Evolutionary conservation across 192 early-diverging fungal genomes (phyloP), one percentile per base, ranked within the genome.

Genomic region (Chytriomyces sp.): DNA sequence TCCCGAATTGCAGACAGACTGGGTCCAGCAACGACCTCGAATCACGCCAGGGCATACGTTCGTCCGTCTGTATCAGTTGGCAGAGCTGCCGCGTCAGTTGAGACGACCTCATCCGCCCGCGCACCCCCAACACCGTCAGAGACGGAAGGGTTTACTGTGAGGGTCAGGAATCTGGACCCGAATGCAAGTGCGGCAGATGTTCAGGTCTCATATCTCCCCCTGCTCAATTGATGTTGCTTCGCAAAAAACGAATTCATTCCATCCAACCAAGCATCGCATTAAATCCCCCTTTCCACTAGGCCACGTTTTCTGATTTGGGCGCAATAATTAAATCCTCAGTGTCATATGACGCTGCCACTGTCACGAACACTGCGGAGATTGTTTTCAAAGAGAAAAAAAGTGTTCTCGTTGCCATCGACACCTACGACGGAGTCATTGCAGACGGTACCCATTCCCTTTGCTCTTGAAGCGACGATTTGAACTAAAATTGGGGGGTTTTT

Each of bases 261-360:
- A 10, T 24, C 47, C 5, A 3, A 23, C 16, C 45, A 68, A 46
- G 46, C 28, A 45, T 18, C 28, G 57, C n/a, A n/a, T n/a, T n/a
- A 18, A 49, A 35, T 35, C 35, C 35, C 43, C 7, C 35, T 5
- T 26, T 9, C 10, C 1, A 13, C 2, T 6, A 79, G 78, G 78
- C 78, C 63, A 65, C 71, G 1, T 79, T 79, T 67, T 2, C 63
- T 45, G 78, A 79, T 20, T 79, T 79, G 66, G 78, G 78, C 13
- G 47, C 64, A 6, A 67, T 79, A 45, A 45, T 73, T 16, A 72
- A 68, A 43, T 73, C 47, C 23, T 13, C 50, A 18, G 62, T 79
- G n/a, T 49, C 62, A 11, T 61, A 66, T 23, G 78, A 79, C 60
- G 63, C 71, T 13, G 6, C 24, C 23, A 49, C 46, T 9, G 7